Evolutionary conservation across 2,329 filamentous ascomycete species (phyloP).

Genomic region (Sclerotinia minor): DNA sequence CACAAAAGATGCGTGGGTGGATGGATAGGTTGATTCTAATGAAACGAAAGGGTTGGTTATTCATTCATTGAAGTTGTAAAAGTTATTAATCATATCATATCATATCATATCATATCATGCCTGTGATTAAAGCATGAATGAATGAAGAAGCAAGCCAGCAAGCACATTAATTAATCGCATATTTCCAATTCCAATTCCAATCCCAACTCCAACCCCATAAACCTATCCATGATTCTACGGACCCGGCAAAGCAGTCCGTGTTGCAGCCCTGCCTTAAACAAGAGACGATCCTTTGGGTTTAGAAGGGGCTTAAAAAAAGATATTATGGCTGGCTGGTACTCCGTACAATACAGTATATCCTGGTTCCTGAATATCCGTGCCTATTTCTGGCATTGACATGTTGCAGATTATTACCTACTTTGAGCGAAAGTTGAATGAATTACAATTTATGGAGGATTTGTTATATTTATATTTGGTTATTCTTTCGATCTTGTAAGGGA

Average conservation of each 20-base stretch:
- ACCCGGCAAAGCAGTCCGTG: not conserved
- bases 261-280: conserved; percentile 1
- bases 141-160: too few species aligned
- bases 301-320: conserved; percentile 2
- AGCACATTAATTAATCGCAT: not conserved
- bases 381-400: conserved; percentile 15
- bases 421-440: not conserved
- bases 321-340: conserved; percentile 12
- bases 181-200: not conserved
- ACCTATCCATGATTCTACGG: not conserved
- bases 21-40: not conserved
- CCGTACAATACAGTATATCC: too few species aligned
- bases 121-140: not conserved
- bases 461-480: too few species aligned
- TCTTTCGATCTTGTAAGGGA: not conserved
- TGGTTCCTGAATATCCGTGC: conserved; percentile 24
- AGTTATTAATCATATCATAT: too few species aligned
- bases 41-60: too few species aligned
- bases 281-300: conserved; percentile 17
- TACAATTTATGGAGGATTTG: too few species aligned
- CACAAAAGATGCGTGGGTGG: not conserved
- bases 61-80: not conserved
- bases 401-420: conserved; percentile 6
- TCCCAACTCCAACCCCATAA: not conserved
- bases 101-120: too few species aligned